phyloP scores from a whole-genome alignment of 2,329 filamentous ascomycete species.

The Penicillium sp. region DNA sequence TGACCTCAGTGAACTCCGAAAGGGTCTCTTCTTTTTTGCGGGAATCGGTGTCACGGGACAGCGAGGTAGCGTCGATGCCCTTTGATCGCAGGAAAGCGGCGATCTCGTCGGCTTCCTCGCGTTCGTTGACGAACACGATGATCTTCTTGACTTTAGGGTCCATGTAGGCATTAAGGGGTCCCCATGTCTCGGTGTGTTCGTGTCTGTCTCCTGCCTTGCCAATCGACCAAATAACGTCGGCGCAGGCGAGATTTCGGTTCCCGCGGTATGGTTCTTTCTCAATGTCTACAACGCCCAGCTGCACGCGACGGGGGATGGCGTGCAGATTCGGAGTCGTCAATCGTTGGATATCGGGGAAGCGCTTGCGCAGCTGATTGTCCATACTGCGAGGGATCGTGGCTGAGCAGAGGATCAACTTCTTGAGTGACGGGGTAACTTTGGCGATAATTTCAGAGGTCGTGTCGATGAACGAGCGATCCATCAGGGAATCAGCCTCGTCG shows the following conservation, averaged over 20 bases:
- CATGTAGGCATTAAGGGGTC: slow-evolving; percentile 34
- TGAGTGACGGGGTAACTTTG: slow-evolving; percentile 71
- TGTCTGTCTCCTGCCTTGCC: slow-evolving; percentile 65
- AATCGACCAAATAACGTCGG: slow-evolving; percentile 90
- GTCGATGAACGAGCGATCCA: slow-evolving; percentile 87
- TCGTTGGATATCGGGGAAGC: slow-evolving; percentile 77
- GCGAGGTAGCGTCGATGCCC: slow-evolving; percentile 80
- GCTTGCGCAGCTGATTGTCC: slow-evolving; percentile 75
- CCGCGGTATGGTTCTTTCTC: slow-evolving; percentile 89
- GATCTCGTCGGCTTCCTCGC: slow-evolving; percentile 78
- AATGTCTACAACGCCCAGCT: slow-evolving; percentile 88
- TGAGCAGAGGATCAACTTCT: slow-evolving; percentile 87
- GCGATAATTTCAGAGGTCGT: slow-evolving; percentile 80
- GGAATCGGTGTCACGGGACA: slow-evolving; percentile 79
- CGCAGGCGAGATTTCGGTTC: slow-evolving; percentile 89
- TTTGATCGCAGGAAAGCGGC: slow-evolving; percentile 75
- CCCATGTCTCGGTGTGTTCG: slow-evolving; percentile 26
- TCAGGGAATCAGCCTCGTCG: slow-evolving; percentile 92
- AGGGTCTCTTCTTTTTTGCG: slow-evolving; percentile 74
- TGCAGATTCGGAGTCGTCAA: slow-evolving; percentile 95
- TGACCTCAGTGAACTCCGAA: slow-evolving; percentile 61
- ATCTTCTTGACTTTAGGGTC: slow-evolving; percentile 71
- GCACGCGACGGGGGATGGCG: slow-evolving; percentile 89
- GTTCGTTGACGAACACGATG: slow-evolving; percentile 94
- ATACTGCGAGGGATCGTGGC: slow-evolving; percentile 90